phyloP scores from a whole-genome alignment of 352 stramenopile genomes.

The Phytophthora ohioensis region DNA sequence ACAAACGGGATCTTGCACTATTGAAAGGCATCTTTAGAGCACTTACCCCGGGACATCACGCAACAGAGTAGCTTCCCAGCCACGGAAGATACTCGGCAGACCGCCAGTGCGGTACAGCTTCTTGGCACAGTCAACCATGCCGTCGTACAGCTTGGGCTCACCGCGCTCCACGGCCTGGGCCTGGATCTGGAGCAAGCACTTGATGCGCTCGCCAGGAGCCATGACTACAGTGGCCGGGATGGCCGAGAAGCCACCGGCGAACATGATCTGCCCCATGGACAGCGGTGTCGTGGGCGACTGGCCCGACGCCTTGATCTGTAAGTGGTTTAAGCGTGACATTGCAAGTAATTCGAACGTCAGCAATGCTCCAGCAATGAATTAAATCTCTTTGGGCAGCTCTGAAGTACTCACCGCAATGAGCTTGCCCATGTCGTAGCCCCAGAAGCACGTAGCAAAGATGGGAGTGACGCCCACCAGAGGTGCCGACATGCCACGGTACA shows the following conservation, averaged over 20 bases:
- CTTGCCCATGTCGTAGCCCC: slow-evolving; percentile 98
- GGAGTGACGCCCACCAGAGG: slow-evolving; percentile 95
- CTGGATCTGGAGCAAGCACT: slow-evolving; percentile 96
- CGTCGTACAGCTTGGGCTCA: slow-evolving; percentile 91
- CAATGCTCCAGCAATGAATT: background rate
- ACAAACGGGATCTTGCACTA: slow-evolving; percentile 31
- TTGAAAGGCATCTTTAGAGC: slow-evolving; percentile 1
- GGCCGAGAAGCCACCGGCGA: slow-evolving; percentile 91
- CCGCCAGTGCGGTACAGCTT: slow-evolving; percentile 94
- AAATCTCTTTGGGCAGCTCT: background rate
- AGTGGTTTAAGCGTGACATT: slow-evolving; percentile 3
- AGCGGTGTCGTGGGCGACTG: slow-evolving; percentile 70
- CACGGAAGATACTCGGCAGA: slow-evolving; percentile 94
- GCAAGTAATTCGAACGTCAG: slow-evolving; percentile 16
- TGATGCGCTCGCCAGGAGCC: slow-evolving; percentile 97
- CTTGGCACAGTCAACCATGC: slow-evolving; percentile 96
- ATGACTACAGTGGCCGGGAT: slow-evolving; percentile 93
- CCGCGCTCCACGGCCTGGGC: slow-evolving; percentile 81
- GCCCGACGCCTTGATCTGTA: slow-evolving; percentile 66
- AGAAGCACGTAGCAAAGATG: slow-evolving; percentile 98
- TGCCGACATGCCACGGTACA: slow-evolving; percentile 96
- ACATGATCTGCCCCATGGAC: slow-evolving; percentile 89
- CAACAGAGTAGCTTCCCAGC: slow-evolving; percentile 94
- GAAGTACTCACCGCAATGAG: slow-evolving; percentile 79
- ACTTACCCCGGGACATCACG: slow-evolving; percentile 94